A percentile compares a stretch with the other conserved stretches of the same genome.
Evolutionary conservation across 148 eudicot genomes (phyloP).

Genomic region (Camellia granthamiana): DNA sequence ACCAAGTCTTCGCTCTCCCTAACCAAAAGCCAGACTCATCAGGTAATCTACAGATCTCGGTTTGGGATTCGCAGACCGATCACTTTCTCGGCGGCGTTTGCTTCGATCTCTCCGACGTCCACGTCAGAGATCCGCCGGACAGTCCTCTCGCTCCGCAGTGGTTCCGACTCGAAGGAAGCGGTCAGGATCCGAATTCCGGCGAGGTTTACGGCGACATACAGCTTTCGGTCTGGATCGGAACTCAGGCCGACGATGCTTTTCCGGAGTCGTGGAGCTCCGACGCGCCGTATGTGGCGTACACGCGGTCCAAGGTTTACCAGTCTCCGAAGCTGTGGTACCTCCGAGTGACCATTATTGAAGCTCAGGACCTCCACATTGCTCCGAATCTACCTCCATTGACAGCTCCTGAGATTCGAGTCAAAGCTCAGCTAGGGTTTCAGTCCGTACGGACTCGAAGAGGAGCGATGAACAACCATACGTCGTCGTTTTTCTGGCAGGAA

Average conservation of each 20-base stretch:
- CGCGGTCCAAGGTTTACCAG: constrained; percentile 91
- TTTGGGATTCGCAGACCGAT: constrained; percentile 74
- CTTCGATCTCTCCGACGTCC: constrained; percentile 91
- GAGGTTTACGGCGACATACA: constrained; percentile 75
- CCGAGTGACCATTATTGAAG: constrained; percentile 65
- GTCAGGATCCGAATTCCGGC: constrained; percentile 30
- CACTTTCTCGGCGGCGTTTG: constrained; percentile 88
- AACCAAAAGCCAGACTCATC: constrained; percentile 36
- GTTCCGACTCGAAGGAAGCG: constrained; percentile 88
- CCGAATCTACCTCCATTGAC: constrained; percentile 89
- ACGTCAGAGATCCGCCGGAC: constrained; percentile 89
- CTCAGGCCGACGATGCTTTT: constrained; percentile 92
- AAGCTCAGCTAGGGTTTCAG: constrained; percentile 79
- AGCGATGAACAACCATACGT: constrained; percentile 55
- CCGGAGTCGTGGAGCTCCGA: constrained; percentile 87
- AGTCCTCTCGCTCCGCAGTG: constrained; percentile 96
- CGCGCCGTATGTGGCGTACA: constrained; percentile 62
- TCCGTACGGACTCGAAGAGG: constrained; percentile 73
- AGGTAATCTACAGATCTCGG: constrained; percentile 67
- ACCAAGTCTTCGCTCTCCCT: constrained; percentile 60
- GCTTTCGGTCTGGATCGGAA: constrained; percentile 90
- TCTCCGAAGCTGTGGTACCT: constrained; percentile 93
- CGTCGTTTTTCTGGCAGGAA: constrained; percentile 72
- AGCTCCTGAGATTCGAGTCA: constrained; percentile 75
- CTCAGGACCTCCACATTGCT: constrained; percentile 77